Evolutionary conservation across 257 asterid species (phyloP).

Genomic region (Penstemon barbatus): DNA sequence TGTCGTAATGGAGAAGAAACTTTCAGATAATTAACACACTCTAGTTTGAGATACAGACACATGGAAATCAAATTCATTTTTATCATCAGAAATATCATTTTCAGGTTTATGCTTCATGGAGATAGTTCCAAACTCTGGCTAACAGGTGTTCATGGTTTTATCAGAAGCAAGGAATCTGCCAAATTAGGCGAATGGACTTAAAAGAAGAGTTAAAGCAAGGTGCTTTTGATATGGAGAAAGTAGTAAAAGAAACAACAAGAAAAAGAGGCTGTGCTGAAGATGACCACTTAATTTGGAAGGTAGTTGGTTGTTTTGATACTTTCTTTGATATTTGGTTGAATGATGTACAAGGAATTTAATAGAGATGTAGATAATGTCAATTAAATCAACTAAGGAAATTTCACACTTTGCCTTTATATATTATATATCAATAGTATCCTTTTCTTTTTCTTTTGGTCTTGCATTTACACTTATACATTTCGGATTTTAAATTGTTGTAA

Average conservation of each 20-base stretch:
- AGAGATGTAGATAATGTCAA: too few relatives aligned
- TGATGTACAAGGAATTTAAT: background rate
- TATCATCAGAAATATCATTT: background rate
- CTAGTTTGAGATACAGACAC: constrained; percentile 5
- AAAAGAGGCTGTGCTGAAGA: constrained; percentile 8
- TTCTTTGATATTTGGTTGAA: constrained; percentile 3
- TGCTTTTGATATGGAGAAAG: background rate
- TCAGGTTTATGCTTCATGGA: background rate
- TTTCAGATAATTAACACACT: background rate
- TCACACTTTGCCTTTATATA: too few relatives aligned
- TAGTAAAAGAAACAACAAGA: too few relatives aligned
- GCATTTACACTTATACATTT: too few relatives aligned
- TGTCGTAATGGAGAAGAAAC: constrained; percentile 11
- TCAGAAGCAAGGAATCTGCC: constrained; percentile 12
- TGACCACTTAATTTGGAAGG: background rate
- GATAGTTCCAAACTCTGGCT: background rate
- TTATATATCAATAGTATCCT: too few relatives aligned
- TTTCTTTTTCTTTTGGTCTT: too few relatives aligned
- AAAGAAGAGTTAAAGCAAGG: background rate
- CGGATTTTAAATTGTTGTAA: too few relatives aligned
- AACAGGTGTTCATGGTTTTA: constrained; percentile 15
- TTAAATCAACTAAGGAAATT: too few relatives aligned
- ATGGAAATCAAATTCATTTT: background rate
- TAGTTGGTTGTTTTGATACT: background rate
- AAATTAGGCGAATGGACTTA: constrained; percentile 12